Conservation (phyloP, 208 protist genomes). For the Trypanosoma melophagium region DNA sequence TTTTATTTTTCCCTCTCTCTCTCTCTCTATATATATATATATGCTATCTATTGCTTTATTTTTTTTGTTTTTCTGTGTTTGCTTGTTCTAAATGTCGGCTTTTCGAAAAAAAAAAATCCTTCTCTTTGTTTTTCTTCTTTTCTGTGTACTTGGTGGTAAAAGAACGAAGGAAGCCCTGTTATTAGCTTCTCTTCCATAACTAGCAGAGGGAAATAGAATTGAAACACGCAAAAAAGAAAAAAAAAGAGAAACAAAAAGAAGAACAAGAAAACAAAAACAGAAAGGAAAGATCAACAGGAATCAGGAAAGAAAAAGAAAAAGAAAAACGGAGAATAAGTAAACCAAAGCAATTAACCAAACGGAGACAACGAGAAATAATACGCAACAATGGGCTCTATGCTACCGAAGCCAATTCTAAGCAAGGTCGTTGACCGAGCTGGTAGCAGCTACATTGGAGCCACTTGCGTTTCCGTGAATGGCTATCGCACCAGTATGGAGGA, state of each 20-base stretch:
- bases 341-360: too few relatives aligned
- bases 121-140: too few relatives aligned
- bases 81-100: too few relatives aligned
- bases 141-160: too few relatives aligned
- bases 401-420: slow-evolving; percentile 85
- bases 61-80: too few relatives aligned
- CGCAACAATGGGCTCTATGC: slow-evolving; percentile 64
- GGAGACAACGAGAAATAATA: background rate
- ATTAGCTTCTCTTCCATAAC: too few relatives aligned
- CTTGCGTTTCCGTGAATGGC: slow-evolving; percentile 71
- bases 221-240: background rate
- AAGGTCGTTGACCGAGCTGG: slow-evolving; percentile 82
- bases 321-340: too few relatives aligned
- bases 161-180: too few relatives aligned
- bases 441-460: slow-evolving; percentile 50
- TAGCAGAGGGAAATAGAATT: background rate
- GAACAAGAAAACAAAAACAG: background rate
- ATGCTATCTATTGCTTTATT: too few relatives aligned
- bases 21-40: too few relatives aligned
- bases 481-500: slow-evolving; percentile 90
- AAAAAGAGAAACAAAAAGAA: slow-evolving; percentile 4
- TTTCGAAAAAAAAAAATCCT: too few relatives aligned
- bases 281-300: background rate
- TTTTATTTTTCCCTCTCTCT: too few relatives aligned
- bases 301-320: background rate